Percentiles rank a stretch among this genome's conserved stretches.
Evolutionary conservation across 106 monocot species (phyloP).

Genomic region (Dendrobium huoshanense): DNA sequence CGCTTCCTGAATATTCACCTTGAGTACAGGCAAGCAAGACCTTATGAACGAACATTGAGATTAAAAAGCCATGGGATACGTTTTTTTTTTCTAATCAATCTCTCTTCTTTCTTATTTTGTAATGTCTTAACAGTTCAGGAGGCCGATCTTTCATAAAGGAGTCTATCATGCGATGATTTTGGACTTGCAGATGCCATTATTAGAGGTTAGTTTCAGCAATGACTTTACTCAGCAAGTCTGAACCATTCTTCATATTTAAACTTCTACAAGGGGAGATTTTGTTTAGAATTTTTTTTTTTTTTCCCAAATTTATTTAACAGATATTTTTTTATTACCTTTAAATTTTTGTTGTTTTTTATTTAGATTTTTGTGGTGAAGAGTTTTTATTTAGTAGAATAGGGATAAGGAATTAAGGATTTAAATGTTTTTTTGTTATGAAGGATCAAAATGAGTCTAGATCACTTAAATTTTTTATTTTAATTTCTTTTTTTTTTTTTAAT

Average conservation of each 20-base stretch:
- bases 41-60: background rate
- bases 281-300: no score
- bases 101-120: background rate
- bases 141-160: conserved; percentile 86
- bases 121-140: conserved; percentile 43
- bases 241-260: background rate
- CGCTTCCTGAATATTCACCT: conserved; percentile 90
- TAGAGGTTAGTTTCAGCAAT: background rate
- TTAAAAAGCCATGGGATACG: background rate
- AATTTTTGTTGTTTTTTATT: no score
- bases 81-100: background rate
- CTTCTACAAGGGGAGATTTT: background rate
- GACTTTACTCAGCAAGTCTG: background rate
- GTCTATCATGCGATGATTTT: conserved; percentile 57
- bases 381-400: no score
- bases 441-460: no score
- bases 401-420: no score
- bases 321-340: no score
- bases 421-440: no score
- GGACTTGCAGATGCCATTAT: background rate
- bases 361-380: no score
- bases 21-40: conserved; percentile 58
- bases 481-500: no score
- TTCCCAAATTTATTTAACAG: no score
- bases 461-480: no score